phyloP scores from a whole-genome alignment of 2,329 filamentous ascomycete genomes.

The Apiospora sp. region DNA sequence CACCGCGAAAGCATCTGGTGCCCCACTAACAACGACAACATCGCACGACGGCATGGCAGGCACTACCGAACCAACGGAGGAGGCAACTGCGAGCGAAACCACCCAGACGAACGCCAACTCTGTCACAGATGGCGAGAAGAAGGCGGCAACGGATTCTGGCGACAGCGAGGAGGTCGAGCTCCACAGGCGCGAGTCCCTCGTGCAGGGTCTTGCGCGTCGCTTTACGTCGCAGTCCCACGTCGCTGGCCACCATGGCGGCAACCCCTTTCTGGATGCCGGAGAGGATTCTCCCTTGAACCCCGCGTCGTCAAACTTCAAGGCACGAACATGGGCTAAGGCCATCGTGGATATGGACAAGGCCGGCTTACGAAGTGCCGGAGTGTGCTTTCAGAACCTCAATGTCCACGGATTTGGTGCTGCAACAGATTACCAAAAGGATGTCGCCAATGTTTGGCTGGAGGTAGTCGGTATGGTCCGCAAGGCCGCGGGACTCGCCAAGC shows the following conservation, averaged over 20 bases:
- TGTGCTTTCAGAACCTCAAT: slow-evolving; percentile 72
- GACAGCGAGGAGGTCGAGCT: slow-evolving; percentile 53
- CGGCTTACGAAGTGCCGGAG: slow-evolving; percentile 69
- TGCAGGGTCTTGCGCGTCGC: slow-evolving; percentile 63
- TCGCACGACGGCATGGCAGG: slow-evolving; percentile 28
- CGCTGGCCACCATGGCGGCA: slow-evolving; percentile 45
- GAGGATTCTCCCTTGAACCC: slow-evolving; percentile 63
- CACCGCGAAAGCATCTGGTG: slow-evolving; percentile 53
- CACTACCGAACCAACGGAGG: slow-evolving; percentile 37
- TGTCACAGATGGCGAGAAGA: slow-evolving; percentile 48
- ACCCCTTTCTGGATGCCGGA: slow-evolving; percentile 58
- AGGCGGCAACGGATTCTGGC: slow-evolving; percentile 32
- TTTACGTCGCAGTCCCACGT: slow-evolving; percentile 59
- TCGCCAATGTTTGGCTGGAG: slow-evolving; percentile 67
- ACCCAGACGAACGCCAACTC: slow-evolving; percentile 46
- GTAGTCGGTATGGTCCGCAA: slow-evolving; percentile 52
- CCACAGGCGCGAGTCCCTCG: slow-evolving; percentile 58
- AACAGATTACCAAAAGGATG: slow-evolving; percentile 76
- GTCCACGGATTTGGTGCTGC: slow-evolving; percentile 72
- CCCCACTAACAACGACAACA: slow-evolving; percentile 38
- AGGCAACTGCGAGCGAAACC: slow-evolving; percentile 29
- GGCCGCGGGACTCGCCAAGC: slow-evolving; percentile 58
- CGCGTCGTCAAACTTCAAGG: slow-evolving; percentile 59
- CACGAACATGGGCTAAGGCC: slow-evolving; percentile 66
- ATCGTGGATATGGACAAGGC: slow-evolving; percentile 61